These are phyloP conservation scores for Bryoglossum gracile DNA, from an alignment of 495 filamentous ascomycete species.

Conservation along the genomic window DNA sequence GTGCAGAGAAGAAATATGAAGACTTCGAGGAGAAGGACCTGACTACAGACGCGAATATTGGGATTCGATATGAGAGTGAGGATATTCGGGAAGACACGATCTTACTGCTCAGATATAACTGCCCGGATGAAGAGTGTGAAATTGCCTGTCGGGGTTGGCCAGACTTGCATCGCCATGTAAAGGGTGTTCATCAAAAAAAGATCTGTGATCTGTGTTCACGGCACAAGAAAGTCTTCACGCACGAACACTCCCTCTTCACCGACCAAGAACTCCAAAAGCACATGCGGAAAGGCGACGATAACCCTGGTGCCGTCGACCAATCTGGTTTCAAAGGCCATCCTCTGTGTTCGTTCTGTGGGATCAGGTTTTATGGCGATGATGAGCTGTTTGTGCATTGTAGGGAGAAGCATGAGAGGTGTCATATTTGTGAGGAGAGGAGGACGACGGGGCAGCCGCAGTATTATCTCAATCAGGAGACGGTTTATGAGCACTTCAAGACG, in stretches of 20 bases:
- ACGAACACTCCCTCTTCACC: conserved; percentile 94
- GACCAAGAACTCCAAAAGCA: conserved; percentile 73
- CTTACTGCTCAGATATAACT: conserved; percentile 89
- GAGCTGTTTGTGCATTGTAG: conserved; percentile 91
- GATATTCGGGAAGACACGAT: conserved; percentile 85
- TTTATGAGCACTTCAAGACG: conserved; percentile 78
- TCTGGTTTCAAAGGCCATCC: conserved; percentile 96
- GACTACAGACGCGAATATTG: conserved; percentile 70
- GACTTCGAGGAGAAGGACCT: conserved; percentile 71
- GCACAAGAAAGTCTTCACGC: conserved; percentile 97
- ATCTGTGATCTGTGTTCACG: conserved; percentile 94
- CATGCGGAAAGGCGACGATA: conserved; percentile 85
- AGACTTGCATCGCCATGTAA: conserved; percentile 88
- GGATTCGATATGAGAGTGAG: conserved; percentile 79
- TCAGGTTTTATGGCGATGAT: conserved; percentile 91
- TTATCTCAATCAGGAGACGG: conserved; percentile 74
- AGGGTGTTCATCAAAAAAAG: conserved; percentile 67
- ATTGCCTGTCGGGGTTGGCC: conserved; percentile 89
- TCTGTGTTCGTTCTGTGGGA: conserved; percentile 84
- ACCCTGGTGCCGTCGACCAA: conserved; percentile 83
- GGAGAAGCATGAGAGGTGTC: conserved; percentile 87
- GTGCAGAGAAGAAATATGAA: conserved; percentile 68
- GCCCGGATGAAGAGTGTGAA: conserved; percentile 77
- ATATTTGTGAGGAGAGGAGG: conserved; percentile 85
- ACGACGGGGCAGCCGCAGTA: conserved; percentile 70